Percentiles rank a stretch among this genome's conserved stretches.
phyloP scores from a whole-genome alignment of 2,329 filamentous ascomycete genomes.

The Cercospora brassicicola region DNA sequence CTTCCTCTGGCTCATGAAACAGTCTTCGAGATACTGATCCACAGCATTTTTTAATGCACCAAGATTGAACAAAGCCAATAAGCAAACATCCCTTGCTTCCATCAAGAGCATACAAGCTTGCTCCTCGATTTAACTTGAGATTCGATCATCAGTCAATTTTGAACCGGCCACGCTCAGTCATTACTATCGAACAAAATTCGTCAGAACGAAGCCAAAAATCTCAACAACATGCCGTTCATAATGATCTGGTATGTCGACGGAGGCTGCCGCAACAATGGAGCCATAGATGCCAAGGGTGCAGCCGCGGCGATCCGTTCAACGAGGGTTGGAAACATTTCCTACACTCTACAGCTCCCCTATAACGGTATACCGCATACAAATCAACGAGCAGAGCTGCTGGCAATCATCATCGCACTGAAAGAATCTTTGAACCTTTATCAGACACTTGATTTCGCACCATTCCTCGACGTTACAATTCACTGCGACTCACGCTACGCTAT shows the following conservation, averaged over 20 bases:
- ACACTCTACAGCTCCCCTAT: not conserved
- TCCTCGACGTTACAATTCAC: not conserved
- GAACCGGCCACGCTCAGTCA: too few relatives aligned
- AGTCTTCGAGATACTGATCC: too few relatives aligned
- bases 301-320: conserved; percentile 11
- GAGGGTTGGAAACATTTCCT: not conserved
- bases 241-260: conserved; percentile 21
- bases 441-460: not conserved
- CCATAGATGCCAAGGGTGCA: conserved; percentile 12
- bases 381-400: conserved; percentile 21
- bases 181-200: too few relatives aligned
- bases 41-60: too few relatives aligned
- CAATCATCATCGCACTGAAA: conserved; percentile 12
- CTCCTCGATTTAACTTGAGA: too few relatives aligned
- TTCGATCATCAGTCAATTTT: too few relatives aligned
- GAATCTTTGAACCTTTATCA: not conserved
- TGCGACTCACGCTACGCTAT: not conserved
- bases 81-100: too few relatives aligned
- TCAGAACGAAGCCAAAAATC: too few relatives aligned
- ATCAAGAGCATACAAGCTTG: too few relatives aligned
- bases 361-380: conserved; percentile 8
- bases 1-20: too few relatives aligned
- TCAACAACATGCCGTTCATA: conserved; percentile 11
- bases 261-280: conserved; percentile 20
- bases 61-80: too few relatives aligned